A percentile compares a stretch with the other conserved stretches of the same genome.
phyloP scores from a whole-genome alignment of 345 rosid genomes.

The Triadica sebifera region DNA sequence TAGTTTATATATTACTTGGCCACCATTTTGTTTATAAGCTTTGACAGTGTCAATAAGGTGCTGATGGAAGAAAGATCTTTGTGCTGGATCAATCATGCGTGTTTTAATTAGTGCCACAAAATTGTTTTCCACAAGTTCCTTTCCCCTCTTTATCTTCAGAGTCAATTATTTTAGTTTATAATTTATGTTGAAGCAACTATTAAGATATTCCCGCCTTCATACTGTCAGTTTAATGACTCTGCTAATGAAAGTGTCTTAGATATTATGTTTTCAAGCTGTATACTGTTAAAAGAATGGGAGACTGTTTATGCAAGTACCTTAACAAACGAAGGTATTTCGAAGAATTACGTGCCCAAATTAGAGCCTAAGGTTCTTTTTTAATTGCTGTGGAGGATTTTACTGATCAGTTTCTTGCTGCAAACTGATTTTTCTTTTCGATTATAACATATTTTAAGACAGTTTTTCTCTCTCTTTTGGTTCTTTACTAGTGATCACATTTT shows the following conservation, averaged over 20 bases:
- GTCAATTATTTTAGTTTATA: background rate
- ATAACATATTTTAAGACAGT: background rate
- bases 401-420: background rate
- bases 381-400: background rate
- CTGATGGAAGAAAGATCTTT: background rate
- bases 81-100: background rate
- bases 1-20: background rate
- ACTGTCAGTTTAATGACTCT: background rate
- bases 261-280: no score
- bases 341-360: background rate
- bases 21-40: background rate
- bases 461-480: background rate
- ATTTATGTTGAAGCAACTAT: background rate
- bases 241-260: slow-evolving; percentile 1
- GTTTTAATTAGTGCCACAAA: background rate
- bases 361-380: background rate
- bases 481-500: background rate
- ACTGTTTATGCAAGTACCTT: background rate
- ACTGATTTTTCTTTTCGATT: background rate
- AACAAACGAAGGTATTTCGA: background rate
- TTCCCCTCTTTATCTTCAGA: background rate
- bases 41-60: background rate
- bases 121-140: background rate
- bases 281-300: background rate
- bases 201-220: background rate